phyloP scores from a whole-genome alignment of 345 rosid species.

The Angophora floribunda region DNA sequence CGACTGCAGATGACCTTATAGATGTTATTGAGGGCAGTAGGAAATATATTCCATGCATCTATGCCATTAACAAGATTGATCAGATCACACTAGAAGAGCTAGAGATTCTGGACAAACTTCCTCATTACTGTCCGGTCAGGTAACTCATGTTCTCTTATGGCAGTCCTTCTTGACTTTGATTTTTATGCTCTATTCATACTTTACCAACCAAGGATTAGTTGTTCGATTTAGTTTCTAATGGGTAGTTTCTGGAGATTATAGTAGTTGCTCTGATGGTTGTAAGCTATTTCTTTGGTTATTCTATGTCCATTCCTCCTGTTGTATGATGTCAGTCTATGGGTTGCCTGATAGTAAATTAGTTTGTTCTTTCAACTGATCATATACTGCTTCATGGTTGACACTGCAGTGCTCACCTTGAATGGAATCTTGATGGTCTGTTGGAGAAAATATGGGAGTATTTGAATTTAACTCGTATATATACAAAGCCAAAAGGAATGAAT shows the following conservation, averaged over 20 bases:
- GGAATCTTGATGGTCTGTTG: constrained; percentile 93
- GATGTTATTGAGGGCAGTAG: constrained; percentile 98
- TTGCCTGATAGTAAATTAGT: neutral
- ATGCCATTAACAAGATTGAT: constrained; percentile 90
- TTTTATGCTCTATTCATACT: neutral
- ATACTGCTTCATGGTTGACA: neutral
- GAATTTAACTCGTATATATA: constrained; percentile 80
- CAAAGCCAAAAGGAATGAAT: constrained; percentile 95
- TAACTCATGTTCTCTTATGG: constrained; percentile 4
- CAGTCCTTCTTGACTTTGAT: neutral
- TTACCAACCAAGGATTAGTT: neutral
- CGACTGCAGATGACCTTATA: constrained; percentile 97
- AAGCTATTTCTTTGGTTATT: neutral
- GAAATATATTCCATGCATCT: constrained; percentile 97
- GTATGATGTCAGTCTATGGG: neutral
- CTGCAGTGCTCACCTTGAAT: constrained; percentile 90
- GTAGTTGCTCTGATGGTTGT: neutral
- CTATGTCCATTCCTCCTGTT: neutral
- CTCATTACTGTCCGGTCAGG: constrained; percentile 99
- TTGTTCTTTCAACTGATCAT: neutral
- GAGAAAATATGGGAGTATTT: constrained; percentile 96
- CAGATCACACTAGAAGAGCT: constrained; percentile 94
- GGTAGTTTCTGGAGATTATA: neutral
- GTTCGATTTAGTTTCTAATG: neutral
- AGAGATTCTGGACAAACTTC: constrained; percentile 92